phyloP scores from a whole-genome alignment of 805 yeast species.

The Pichia eremophila region DNA sequence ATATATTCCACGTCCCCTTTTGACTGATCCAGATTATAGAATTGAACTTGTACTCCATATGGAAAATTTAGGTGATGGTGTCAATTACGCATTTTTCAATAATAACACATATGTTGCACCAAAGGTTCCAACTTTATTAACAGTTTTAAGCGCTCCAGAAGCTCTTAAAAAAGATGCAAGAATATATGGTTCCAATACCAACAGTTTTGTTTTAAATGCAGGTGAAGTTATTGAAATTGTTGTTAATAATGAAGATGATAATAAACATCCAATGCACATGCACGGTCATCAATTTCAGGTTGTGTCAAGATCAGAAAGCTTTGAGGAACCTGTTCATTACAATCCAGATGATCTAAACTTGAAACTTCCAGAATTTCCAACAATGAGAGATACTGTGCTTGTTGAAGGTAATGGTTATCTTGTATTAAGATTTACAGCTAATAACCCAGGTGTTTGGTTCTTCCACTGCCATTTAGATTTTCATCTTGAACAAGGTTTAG shows the following conservation, averaged over 20 bases:
- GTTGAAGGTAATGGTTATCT: conserved; percentile 61
- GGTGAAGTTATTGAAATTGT: conserved; percentile 68
- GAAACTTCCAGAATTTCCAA: conserved; percentile 48
- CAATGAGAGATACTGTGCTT: conserved; percentile 61
- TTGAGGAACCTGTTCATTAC: conserved; percentile 50
- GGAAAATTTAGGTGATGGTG: conserved; percentile 66
- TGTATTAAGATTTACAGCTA: conserved; percentile 65
- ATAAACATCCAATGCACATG: conserved; percentile 92
- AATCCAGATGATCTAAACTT: conserved; percentile 26
- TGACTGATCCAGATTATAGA: conserved; percentile 52
- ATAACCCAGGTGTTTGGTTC: conserved; percentile 91
- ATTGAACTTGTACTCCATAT: conserved; percentile 51
- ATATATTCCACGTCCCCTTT: conserved; percentile 29
- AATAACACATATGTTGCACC: conserved; percentile 56
- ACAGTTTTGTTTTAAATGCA: conserved; percentile 47
- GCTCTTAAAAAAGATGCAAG: conserved; percentile 40
- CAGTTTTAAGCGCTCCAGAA: conserved; percentile 52
- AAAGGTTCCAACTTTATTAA: conserved; percentile 58
- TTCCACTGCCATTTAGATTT: conserved; percentile 90
- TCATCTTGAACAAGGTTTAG: conserved; percentile 78
- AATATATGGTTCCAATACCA: conserved; percentile 71
- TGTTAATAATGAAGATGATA: conserved; percentile 73
- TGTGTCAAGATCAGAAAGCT: conserved; percentile 53
- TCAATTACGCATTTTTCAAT: conserved; percentile 70
- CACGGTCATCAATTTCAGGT: conserved; percentile 89